These are phyloP conservation scores for Cyathus striatus DNA, from an alignment of 768 basidiomycete genomes.

Conservation along the genomic window DNA sequence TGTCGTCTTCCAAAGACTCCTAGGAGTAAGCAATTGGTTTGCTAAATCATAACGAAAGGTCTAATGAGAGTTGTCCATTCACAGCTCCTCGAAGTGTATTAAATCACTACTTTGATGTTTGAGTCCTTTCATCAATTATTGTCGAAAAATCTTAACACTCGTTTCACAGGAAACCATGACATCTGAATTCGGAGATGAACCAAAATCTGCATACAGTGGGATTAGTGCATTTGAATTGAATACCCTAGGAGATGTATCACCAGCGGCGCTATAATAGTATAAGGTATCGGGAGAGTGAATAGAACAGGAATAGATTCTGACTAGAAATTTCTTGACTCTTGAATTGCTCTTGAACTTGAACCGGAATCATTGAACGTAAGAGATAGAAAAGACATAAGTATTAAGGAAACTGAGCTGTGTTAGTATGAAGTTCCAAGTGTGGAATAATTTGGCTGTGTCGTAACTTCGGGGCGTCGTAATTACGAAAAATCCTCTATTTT, in stretches of 20 bases:
- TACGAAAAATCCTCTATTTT: too few relatives aligned
- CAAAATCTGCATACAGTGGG: slow-evolving; percentile 55
- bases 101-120: slow-evolving; percentile 90
- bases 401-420: too few relatives aligned
- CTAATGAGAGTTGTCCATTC: slow-evolving; percentile 4
- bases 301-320: too few relatives aligned
- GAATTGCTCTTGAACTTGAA: too few relatives aligned
- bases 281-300: too few relatives aligned
- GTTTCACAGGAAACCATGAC: slow-evolving; percentile 67
- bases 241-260: slow-evolving; percentile 64
- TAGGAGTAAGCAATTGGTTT: slow-evolving; percentile 61
- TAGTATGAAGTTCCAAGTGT: too few relatives aligned
- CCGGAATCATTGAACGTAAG: too few relatives aligned
- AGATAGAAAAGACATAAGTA: too few relatives aligned
- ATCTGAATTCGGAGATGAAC: slow-evolving; percentile 75
- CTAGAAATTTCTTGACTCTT: too few relatives aligned
- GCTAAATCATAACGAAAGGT: background rate
- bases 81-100: slow-evolving; percentile 83
- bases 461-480: too few relatives aligned
- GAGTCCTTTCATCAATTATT: slow-evolving; percentile 18
- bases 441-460: too few relatives aligned
- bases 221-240: slow-evolving; percentile 52
- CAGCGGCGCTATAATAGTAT: slow-evolving; percentile 53
- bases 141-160: slow-evolving; percentile 3
- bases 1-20: slow-evolving; percentile 94